phyloP scores from a whole-genome alignment of 805 yeast genomes.

The Lipomyces oligophaga region DNA sequence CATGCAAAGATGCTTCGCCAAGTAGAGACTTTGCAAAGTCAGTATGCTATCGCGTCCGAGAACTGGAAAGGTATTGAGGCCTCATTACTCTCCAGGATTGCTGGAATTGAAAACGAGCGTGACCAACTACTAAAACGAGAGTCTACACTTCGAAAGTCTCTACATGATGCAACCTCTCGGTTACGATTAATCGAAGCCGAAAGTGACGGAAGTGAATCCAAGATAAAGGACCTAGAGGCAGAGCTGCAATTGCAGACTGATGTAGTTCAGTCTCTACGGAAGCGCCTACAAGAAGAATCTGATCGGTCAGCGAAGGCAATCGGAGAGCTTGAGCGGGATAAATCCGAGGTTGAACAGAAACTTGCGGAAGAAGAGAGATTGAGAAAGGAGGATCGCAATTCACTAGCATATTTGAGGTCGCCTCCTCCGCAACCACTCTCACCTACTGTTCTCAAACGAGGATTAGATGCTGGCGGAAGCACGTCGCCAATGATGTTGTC shows the following conservation, averaged over 20 bases:
- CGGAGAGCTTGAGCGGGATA: constrained; percentile 31
- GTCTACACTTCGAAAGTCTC: constrained; percentile 13
- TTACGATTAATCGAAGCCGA: constrained; percentile 11
- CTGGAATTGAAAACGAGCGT: constrained; percentile 45
- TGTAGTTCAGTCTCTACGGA: constrained; percentile 17
- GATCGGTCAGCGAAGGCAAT: constrained; percentile 18
- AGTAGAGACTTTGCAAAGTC: constrained; percentile 59
- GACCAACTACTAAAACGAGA: constrained; percentile 40
- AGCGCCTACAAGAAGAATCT: constrained; percentile 21
- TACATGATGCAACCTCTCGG: constrained; percentile 9
- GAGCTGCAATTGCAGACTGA: constrained; percentile 20
- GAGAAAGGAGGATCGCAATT: constrained; percentile 22
- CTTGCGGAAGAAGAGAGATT: constrained; percentile 26
- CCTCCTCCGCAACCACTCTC: constrained; percentile 17
- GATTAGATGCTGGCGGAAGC: neutral
- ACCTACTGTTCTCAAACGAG: constrained; percentile 17
- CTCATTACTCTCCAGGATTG: constrained; percentile 49
- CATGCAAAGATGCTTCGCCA: constrained; percentile 42
- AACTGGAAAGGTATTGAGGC: constrained; percentile 82
- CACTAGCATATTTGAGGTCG: constrained; percentile 8
- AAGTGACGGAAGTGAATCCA: constrained; percentile 10
- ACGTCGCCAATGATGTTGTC: neutral
- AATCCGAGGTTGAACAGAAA: constrained; percentile 19
- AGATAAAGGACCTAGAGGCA: constrained; percentile 18
- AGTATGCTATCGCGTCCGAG: constrained; percentile 70